A percentile compares a stretch with the other conserved stretches of the same genome.
Conservation (phyloP, 768 basidiomycete genomes). For the Xerocomellus dryophilus region DNA sequence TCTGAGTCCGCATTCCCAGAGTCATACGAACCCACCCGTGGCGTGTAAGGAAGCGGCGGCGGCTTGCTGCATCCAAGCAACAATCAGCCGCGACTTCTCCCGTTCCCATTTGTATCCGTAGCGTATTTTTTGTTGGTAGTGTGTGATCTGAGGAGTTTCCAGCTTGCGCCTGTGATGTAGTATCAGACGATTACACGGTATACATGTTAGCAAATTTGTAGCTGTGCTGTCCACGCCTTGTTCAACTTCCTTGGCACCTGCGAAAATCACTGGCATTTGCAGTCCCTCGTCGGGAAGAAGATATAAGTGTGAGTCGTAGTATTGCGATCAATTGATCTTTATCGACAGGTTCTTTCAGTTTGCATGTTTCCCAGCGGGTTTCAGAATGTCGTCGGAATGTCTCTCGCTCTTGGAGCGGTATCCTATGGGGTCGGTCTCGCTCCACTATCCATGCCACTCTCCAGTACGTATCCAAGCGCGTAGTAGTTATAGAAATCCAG, state of each 20-base stretch:
- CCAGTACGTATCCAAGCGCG: constrained; percentile 41
- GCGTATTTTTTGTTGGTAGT: too few relatives aligned
- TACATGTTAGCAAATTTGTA: too few relatives aligned
- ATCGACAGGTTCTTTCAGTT: neutral
- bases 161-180: too few relatives aligned
- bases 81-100: too few relatives aligned
- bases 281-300: too few relatives aligned
- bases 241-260: too few relatives aligned
- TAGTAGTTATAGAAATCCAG: neutral
- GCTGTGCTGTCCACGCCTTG: too few relatives aligned
- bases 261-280: too few relatives aligned
- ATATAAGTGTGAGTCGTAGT: neutral
- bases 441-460: constrained; percentile 71
- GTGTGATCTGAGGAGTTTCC: too few relatives aligned
- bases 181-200: too few relatives aligned
- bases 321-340: neutral
- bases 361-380: constrained; percentile 26
- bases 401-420: constrained; percentile 53
- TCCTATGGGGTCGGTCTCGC: constrained; percentile 71
- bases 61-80: neutral
- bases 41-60: constrained; percentile 43
- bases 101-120: neutral
- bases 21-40: constrained; percentile 68
- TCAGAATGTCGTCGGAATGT: constrained; percentile 41
- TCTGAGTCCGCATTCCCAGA: constrained; percentile 51